A percentile compares a stretch with the other conserved stretches of the same genome.
phyloP scores from a whole-genome alignment of 2,329 filamentous ascomycete genomes.

The Diaporthe ampelina region DNA sequence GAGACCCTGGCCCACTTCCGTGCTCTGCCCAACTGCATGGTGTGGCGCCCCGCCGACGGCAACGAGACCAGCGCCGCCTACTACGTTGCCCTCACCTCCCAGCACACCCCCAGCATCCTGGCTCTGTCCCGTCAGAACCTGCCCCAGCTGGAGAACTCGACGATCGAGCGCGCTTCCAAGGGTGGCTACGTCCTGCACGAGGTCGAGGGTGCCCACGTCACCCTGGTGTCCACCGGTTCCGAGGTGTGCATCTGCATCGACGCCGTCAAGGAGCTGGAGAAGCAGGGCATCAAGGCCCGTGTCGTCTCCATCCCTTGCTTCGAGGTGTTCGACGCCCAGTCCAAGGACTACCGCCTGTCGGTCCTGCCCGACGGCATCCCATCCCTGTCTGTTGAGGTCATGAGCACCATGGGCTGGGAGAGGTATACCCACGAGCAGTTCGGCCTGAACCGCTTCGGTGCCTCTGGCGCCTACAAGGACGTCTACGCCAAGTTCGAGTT shows the following conservation, averaged over 20 bases:
- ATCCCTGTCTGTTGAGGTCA: conserved; percentile 93
- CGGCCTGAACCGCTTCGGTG: conserved; percentile 98
- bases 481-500: conserved; percentile 99
- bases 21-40: conserved; percentile 98
- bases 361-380: conserved; percentile 96
- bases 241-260: conserved; percentile 96
- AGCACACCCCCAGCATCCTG: conserved; percentile 91
- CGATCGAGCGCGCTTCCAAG: conserved; percentile 90
- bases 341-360: conserved; percentile 94
- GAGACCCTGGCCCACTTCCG: conserved; percentile 99
- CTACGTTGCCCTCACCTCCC: conserved; percentile 92
- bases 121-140: conserved; percentile 98
- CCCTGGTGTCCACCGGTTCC: conserved; percentile 93
- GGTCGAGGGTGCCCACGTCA: conserved; percentile 85
- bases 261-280: conserved; percentile 90
- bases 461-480: conserved; percentile 96
- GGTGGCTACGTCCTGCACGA: conserved; percentile 95
- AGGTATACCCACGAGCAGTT: conserved; percentile 99
- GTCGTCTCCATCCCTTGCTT: conserved; percentile 97
- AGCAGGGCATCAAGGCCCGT: conserved; percentile 88
- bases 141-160: conserved; percentile 95
- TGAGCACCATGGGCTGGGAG: conserved; percentile 98
- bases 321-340: conserved; percentile 94
- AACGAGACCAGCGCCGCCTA: conserved; percentile 99
- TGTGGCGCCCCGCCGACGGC: conserved; percentile 98